phyloP scores from a whole-genome alignment of 148 eudicot species.

The Pouteria glomerata region DNA sequence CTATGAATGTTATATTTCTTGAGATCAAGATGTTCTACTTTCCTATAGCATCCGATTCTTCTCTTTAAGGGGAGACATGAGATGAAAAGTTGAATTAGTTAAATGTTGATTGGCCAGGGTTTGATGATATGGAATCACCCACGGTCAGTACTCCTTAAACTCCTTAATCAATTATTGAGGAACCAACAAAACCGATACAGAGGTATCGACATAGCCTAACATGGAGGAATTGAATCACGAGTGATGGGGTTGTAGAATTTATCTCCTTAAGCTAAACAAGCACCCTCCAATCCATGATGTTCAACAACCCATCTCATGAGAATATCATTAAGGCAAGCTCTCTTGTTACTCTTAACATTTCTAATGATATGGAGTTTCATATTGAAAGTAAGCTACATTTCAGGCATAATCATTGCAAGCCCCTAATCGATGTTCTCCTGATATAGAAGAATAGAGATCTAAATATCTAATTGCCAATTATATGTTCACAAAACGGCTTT shows the following conservation, averaged over 20 bases:
- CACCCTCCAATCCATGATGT: not conserved
- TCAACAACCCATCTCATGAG: not conserved
- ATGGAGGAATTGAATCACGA: too few relatives aligned
- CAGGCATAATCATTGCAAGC: not conserved
- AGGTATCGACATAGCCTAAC: too few relatives aligned
- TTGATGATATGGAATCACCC: not conserved
- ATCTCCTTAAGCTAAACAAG: not conserved
- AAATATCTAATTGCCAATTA: conserved; percentile 1
- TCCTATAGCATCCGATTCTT: not conserved
- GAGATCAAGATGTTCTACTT: too few relatives aligned
- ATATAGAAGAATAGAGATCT: not conserved
- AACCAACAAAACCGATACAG: too few relatives aligned
- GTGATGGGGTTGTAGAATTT: too few relatives aligned
- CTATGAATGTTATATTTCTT: not conserved
- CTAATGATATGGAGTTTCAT: not conserved
- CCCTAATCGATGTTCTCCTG: not conserved
- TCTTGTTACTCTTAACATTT: too few relatives aligned
- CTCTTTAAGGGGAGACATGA: not conserved
- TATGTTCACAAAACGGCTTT: not conserved
- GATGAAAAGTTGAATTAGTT: conserved; percentile 2
- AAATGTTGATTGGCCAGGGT: not conserved
- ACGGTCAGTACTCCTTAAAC: too few relatives aligned
- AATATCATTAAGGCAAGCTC: not conserved
- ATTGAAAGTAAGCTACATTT: not conserved
- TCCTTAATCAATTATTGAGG: too few relatives aligned